Base-by-base conservation (phyloP, 148 eudicot species). In the Cornus florida region DNA sequence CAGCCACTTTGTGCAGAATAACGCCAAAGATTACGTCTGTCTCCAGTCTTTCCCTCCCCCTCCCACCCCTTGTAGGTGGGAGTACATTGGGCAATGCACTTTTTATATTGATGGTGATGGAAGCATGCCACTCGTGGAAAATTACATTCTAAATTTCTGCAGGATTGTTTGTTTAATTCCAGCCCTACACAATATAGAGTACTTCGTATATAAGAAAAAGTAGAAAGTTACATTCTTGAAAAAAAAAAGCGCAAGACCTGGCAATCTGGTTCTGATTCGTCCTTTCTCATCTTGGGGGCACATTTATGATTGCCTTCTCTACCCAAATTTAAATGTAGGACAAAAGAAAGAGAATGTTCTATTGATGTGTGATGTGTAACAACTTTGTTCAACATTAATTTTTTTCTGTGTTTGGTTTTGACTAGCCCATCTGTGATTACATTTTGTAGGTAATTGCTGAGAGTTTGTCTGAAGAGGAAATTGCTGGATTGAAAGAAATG, bases 401-500 rank as follows among this genome's bases (percentile, higher is more conserved):
- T 75, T 75, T 10, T 35, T 7, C 64, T 9, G 1, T 38, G 59
- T 46, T 69, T 57, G 22, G 32, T 16, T 53, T 65, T 50, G 33
- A 32, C 50, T 31, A 32, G 64, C 60, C 23, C 28, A 66, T 71
- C 39, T 74, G 56, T 68, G 69, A 7, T 31, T 56, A 35, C 68
- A 41, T 17, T 75, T 70, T 85, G n/a, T 80, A 92, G 97, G 89
- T 89, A 24, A 92, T 92, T 86, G 94, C 94, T 12, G 92, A 91
- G 79, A 88, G 84, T 76, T 85, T 92, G 70, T 92, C 97, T 22
- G 94, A 89, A 78, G 97, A 92, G 79, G 92, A 92, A 84, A 92
- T 92, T 77, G 97, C 89, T 28, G 97, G 97, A 32, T 78, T 90
- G 20, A 90, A 90, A 86, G 86, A 90, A 72, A 89, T 92, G 97